These are phyloP conservation scores for Aspergillus piperis DNA, from an alignment of 2,329 filamentous ascomycete species.

Conservation along the genomic window DNA sequence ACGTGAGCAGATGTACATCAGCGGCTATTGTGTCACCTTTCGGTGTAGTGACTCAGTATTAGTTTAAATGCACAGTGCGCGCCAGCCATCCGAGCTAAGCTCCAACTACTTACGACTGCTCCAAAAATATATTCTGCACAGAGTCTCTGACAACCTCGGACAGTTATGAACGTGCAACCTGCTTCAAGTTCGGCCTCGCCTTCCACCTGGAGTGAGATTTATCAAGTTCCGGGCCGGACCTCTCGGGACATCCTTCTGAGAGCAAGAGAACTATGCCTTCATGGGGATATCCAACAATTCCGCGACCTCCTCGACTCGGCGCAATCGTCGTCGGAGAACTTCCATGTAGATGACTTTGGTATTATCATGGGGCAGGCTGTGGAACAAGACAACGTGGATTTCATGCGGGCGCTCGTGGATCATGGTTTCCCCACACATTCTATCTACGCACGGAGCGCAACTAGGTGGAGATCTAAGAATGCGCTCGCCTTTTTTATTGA, in stretches of 20 bases:
- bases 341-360: slow-evolving; percentile 23
- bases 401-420: slow-evolving; percentile 22
- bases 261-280: neutral
- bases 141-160: too few relatives aligned
- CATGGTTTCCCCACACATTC: slow-evolving; percentile 20
- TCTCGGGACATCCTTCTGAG: neutral
- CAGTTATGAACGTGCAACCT: too few relatives aligned
- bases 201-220: neutral
- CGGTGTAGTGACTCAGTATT: neutral
- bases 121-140: neutral
- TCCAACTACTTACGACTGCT: neutral
- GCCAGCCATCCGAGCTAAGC: neutral
- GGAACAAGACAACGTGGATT: slow-evolving; percentile 15
- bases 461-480: slow-evolving; percentile 15
- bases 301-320: slow-evolving; percentile 8
- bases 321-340: slow-evolving; percentile 4
- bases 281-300: slow-evolving; percentile 12
- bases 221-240: neutral
- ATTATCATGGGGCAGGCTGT: slow-evolving; percentile 24
- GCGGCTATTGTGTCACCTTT: neutral
- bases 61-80: neutral
- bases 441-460: slow-evolving; percentile 19
- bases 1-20: neutral
- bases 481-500: slow-evolving; percentile 15
- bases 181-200: neutral